Conservation (phyloP, 2,329 filamentous ascomycete genomes). For the Epichloe sp. region DNA sequence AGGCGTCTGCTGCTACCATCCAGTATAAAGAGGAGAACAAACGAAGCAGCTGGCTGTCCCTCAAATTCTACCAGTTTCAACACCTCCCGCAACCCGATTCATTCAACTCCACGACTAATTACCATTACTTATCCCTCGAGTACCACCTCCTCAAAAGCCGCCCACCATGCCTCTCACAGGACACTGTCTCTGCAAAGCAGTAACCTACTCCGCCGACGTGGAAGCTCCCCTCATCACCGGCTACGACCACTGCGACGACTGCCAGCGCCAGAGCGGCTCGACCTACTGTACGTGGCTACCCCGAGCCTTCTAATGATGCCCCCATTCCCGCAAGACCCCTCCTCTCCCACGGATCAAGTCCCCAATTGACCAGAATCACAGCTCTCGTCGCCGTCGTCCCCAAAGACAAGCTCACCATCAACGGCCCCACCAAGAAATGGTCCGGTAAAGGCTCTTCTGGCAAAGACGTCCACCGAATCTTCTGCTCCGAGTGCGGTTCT, state of each 20-base stretch:
- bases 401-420: slow-evolving; percentile 51
- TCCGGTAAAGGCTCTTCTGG: slow-evolving; percentile 47
- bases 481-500: slow-evolving; percentile 56
- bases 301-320: neutral
- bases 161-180: slow-evolving; percentile 50
- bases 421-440: slow-evolving; percentile 52
- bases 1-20: neutral
- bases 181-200: slow-evolving; percentile 58
- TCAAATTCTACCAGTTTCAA: neutral
- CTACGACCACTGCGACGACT: slow-evolving; percentile 63
- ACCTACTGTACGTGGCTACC: slow-evolving; percentile 44
- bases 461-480: slow-evolving; percentile 51
- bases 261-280: slow-evolving; percentile 56
- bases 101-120: neutral
- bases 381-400: slow-evolving; percentile 53
- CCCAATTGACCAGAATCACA: slow-evolving; percentile 16
- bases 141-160: neutral
- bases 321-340: neutral
- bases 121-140: too few species aligned
- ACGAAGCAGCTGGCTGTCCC: slow-evolving; percentile 2
- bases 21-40: slow-evolving; percentile 1
- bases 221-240: slow-evolving; percentile 41
- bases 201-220: slow-evolving; percentile 51
- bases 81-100: neutral
- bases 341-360: neutral